These are phyloP conservation scores for Pseudomicrostroma phylloplanum DNA, from an alignment of 1,284 basidiomycete genomes.

Conservation along the genomic window DNA sequence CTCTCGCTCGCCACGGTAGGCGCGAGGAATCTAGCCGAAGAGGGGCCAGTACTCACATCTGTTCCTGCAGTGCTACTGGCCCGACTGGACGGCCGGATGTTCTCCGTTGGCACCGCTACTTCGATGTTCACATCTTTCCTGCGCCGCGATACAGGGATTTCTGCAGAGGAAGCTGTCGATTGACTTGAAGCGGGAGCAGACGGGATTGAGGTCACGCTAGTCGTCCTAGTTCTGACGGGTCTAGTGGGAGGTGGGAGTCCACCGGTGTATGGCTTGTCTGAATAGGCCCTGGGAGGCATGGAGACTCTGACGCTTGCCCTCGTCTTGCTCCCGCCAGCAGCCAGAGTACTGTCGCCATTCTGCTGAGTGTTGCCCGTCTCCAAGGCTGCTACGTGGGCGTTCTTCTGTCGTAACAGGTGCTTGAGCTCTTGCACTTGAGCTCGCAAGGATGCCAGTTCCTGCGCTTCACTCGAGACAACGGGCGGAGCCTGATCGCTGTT, in stretches of 20 bases:
- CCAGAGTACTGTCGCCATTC: neutral
- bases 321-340: neutral
- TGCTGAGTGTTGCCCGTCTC: slow-evolving; percentile 5
- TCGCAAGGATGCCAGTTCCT: slow-evolving; percentile 3
- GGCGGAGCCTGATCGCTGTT: neutral
- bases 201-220: neutral
- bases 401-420: slow-evolving; percentile 20
- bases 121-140: neutral
- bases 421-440: slow-evolving; percentile 18
- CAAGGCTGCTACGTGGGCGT: slow-evolving; percentile 15
- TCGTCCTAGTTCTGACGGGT: neutral
- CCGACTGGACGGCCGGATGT: neutral
- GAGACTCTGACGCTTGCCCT: neutral
- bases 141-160: neutral
- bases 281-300: slow-evolving; percentile 3
- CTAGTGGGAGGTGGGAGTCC: neutral
- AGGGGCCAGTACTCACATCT: neutral
- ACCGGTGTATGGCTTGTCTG: neutral
- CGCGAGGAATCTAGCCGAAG: slow-evolving; percentile 1
- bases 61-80: neutral
- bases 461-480: neutral
- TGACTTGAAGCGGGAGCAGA: neutral
- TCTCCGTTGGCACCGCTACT: neutral
- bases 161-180: neutral
- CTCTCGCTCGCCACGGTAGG: slow-evolving; percentile 5